These are phyloP conservation scores for Globisporangium yorkense DNA, from an alignment of 352 stramenopile species.

Conservation along the genomic window DNA sequence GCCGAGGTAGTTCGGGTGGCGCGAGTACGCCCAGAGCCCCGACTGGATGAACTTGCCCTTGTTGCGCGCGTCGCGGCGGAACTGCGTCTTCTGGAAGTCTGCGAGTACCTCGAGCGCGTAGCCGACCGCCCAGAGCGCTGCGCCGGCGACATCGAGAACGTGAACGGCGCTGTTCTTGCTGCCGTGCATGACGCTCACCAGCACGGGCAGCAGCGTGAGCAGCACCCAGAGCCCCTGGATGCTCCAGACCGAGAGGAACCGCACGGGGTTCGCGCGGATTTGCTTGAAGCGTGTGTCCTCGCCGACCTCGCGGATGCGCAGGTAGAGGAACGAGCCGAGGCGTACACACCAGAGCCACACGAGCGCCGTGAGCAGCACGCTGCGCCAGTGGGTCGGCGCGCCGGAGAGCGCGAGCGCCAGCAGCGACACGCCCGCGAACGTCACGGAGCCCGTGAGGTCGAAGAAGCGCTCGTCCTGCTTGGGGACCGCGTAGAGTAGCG, in stretches of 20 bases:
- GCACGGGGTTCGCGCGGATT: conserved; percentile 54
- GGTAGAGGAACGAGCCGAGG: conserved; percentile 74
- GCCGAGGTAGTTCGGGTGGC: conserved; percentile 92
- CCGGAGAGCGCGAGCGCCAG: conserved; percentile 23
- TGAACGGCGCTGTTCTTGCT: conserved; percentile 17
- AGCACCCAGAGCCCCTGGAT: conserved; percentile 84
- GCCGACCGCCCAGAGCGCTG: conserved; percentile 33
- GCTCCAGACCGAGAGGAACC: conserved; percentile 75
- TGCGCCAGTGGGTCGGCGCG: conserved; percentile 33
- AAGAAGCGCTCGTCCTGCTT: conserved; percentile 75
- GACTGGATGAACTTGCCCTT: conserved; percentile 56
- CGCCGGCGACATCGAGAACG: conserved; percentile 38
- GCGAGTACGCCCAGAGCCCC: conserved; percentile 84
- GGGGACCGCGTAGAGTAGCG: conserved; percentile 60
- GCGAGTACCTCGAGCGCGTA: conserved; percentile 52
- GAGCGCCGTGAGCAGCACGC: conserved; percentile 46
- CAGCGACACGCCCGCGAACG: conserved; percentile 56
- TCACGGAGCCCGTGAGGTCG: conserved; percentile 77
- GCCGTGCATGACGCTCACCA: conserved; percentile 43
- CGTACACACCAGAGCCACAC: conserved; percentile 77
- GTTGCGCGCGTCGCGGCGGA: conserved; percentile 36
- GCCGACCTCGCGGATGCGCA: conserved; percentile 57
- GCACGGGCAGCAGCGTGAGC: conserved; percentile 61
- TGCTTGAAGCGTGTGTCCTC: conserved; percentile 71
- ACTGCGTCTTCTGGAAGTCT: conserved; percentile 53